Conservation (phyloP, 305 asterid genomes). For the Fraxinus angustifolia region DNA sequence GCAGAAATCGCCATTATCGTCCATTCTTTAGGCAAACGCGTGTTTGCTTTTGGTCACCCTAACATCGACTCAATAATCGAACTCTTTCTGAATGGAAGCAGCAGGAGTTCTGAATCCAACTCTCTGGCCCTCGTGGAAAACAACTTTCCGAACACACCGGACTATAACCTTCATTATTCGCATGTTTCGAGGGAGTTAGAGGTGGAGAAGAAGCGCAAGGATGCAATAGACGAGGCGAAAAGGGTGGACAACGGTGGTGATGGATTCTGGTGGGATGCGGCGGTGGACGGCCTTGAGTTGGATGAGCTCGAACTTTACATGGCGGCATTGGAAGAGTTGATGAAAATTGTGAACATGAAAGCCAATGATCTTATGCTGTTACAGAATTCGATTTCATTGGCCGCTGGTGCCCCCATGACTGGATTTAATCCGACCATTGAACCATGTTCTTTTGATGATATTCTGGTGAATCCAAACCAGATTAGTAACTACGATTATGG, state of each 20-base stretch:
- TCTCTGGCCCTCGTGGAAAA: background rate
- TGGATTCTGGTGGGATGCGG: conserved; percentile 24
- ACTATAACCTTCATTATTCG: conserved; percentile 15
- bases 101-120: background rate
- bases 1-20: conserved; percentile 23
- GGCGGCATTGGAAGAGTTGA: conserved; percentile 26
- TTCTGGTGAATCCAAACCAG: background rate
- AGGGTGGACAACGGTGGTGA: conserved; percentile 5
- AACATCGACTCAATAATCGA: conserved; percentile 19
- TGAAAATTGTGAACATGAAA: conserved; percentile 17
- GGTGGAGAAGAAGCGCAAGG: conserved; percentile 24
- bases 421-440: background rate
- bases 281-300: conserved; percentile 9
- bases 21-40: conserved; percentile 25
- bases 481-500: background rate
- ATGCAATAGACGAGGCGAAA: conserved; percentile 4
- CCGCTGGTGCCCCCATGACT: background rate
- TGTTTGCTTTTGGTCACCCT: conserved; percentile 35
- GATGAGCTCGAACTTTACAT: conserved; percentile 27
- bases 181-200: conserved; percentile 23
- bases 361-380: conserved; percentile 9
- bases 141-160: background rate
- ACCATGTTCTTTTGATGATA: background rate
- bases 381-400: background rate
- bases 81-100: conserved; percentile 18